Evolutionary conservation across 2,329 filamentous ascomycete genomes (phyloP), one percentile per base, ranked within the genome.

Genomic region (Chrysoporthe cubensis): DNA sequence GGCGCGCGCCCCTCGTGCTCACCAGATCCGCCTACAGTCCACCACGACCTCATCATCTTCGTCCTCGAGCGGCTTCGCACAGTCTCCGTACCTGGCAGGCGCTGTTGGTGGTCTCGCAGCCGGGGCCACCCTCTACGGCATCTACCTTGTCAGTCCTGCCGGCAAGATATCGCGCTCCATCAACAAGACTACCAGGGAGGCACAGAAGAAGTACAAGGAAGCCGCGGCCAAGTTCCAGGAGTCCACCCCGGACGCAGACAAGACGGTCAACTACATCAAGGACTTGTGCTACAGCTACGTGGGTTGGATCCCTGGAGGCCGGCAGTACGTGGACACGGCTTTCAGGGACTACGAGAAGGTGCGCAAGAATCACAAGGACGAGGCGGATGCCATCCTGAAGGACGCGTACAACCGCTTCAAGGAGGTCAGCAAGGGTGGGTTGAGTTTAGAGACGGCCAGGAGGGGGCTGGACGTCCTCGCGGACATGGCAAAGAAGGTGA

Each of bases 331-430:
- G 60, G 90, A 94, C 74, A 78, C 82, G 1, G 87, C 86, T 0
- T 94, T 94, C 78, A 82, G 90, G 34, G 91, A 93, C 72, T 81
- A 92, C 56, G 91, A 93, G 61, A 86, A 84, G 43, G 83, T 94
- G 42, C 85, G 88, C 57, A 78, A 86, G 71, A 90, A 90, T 74
- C 90, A 93, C 76, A 83, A 85, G 58, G 83, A 90, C 0, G 90
- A 94, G 75, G 89, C 92, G 7, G 89, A 93, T 73, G 78, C 87
- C 73, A 87, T 93, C 57, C 81, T 93, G 65, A 82, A 80, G 32
- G 87, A 92, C 60, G 86, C 90, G 1, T 93, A 93, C 76, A 82
- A 82, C 40, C 86, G 92, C 73, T 83, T 94, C 65, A 88, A 89
- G 72, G 82, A 85, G 34, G 79, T 90, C 2, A 84, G 86, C 16